Base-by-base conservation (phyloP, 257 asterid species). In the Solanum tarijense region DNA sequence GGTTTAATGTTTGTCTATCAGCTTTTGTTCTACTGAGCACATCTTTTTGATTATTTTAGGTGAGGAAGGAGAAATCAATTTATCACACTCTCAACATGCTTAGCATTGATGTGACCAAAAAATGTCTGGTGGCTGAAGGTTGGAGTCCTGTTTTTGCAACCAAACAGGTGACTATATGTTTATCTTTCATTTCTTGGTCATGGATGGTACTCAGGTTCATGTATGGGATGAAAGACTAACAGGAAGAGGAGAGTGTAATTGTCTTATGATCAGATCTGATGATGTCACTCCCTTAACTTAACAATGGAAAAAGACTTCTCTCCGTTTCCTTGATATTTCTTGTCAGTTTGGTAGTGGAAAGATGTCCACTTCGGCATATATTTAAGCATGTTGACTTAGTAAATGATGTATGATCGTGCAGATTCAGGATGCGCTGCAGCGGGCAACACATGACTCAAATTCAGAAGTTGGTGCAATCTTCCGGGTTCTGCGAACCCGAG, bases 61-160 rank as follows among this genome's bases (percentile, higher is more conserved):
- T 89, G 92, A 93, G 91, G 94, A 97, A 93, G 92, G 99, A 97
- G 93, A 97, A 96, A 91, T 94, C 99, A 87, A 93, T 97, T 74
- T 96, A 97, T 90, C 99, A 97, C 87, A 97, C 98, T 35, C 96
- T 97, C 86, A 97, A 96, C 92, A 96, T 96, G 99, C 99, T 97
- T 88, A 97, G 99, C 92, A 94, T 96, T 89, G 99, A 97, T 78
- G 99, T 97, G 87, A 91, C 98, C 71, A 96, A 94, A 94, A 97
- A 96, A 94, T 96, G 99, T 90, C 97, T 97, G 35, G 99, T 97
- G 76, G 99, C 98, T 65, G 99, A 97, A 93, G 99, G 99, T 38
- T 97, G 99, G 99, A 95, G 99, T 92, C 99, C 99, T 87, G 93
- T 93, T 90, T 97, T 94, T 92, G 99, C 99, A 25, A 88, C 96